Conservation (phyloP, 2,329 filamentous ascomycete species). For the Hirsutella thompsonii region DNA sequence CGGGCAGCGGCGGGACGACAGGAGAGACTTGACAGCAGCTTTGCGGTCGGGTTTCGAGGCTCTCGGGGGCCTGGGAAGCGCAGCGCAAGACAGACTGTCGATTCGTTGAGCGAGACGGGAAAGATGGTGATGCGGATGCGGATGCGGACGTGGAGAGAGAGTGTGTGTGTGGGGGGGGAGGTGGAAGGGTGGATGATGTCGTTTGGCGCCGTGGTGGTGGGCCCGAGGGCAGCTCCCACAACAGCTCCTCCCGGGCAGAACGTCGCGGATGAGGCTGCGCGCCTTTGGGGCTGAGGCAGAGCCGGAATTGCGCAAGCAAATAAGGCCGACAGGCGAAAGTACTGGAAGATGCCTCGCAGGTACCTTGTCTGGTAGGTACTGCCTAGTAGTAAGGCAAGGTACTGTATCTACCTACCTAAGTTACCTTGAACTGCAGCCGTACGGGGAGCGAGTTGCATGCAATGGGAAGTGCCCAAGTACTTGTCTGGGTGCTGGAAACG, state of each 20-base stretch:
- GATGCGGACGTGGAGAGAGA: slow-evolving; percentile 5
- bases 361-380: no score
- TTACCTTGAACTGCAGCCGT: no score
- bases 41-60: not conserved
- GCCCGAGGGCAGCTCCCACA: slow-evolving; percentile 8
- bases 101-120: slow-evolving; percentile 6
- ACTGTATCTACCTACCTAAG: no score
- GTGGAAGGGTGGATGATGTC: slow-evolving; percentile 13
- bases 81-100: slow-evolving; percentile 4
- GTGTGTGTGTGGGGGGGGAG: slow-evolving; percentile 7
- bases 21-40: not conserved
- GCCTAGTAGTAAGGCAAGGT: no score
- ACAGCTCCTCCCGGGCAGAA: slow-evolving; percentile 1
- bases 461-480: no score
- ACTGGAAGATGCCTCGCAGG: no score
- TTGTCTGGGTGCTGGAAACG: no score
- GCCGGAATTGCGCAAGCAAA: not conserved
- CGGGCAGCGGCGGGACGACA: not conserved
- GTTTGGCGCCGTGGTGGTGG: slow-evolving; percentile 10
- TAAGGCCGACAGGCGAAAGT: no score
- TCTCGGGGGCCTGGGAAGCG: not conserved
- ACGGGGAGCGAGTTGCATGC: no score
- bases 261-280: not conserved
- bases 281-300: slow-evolving; percentile 1
- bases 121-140: slow-evolving; percentile 2